Percentiles rank a stretch among this genome's conserved stretches.
Conservation (phyloP, 305 asterid species). For the Ilex paraguariensis region DNA sequence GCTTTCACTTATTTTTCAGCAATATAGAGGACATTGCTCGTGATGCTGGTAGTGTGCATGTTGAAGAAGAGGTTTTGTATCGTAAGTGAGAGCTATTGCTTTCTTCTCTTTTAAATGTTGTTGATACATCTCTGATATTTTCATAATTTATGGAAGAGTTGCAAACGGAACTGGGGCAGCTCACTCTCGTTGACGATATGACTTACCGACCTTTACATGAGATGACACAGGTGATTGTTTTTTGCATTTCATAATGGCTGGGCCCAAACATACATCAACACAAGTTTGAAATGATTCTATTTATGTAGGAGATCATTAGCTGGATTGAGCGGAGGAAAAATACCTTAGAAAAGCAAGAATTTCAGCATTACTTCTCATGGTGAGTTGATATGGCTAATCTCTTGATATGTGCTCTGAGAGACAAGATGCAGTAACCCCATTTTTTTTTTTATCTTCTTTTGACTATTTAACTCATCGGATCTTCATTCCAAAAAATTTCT, state of each 20-base stretch:
- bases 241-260: constrained; percentile 5
- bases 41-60: constrained; percentile 86
- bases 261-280: constrained; percentile 7
- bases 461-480: no score
- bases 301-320: constrained; percentile 64
- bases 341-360: constrained; percentile 57
- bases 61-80: constrained; percentile 68
- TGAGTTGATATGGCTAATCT: constrained; percentile 25
- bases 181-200: constrained; percentile 43
- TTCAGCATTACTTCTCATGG: constrained; percentile 62
- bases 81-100: constrained; percentile 45
- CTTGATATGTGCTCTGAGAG: no score
- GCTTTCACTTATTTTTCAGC: constrained; percentile 32
- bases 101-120: constrained; percentile 9
- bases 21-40: constrained; percentile 95
- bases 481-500: no score
- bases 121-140: constrained; percentile 24
- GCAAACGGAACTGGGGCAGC: constrained; percentile 65
- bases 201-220: constrained; percentile 82
- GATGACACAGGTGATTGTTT: constrained; percentile 62
- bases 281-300: constrained; percentile 7
- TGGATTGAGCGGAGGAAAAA: constrained; percentile 64
- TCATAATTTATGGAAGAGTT: constrained; percentile 44
- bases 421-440: no score
- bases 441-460: no score